phyloP scores from a whole-genome alignment of 2,329 filamentous ascomycete species.

The Fusarium acutatum region DNA sequence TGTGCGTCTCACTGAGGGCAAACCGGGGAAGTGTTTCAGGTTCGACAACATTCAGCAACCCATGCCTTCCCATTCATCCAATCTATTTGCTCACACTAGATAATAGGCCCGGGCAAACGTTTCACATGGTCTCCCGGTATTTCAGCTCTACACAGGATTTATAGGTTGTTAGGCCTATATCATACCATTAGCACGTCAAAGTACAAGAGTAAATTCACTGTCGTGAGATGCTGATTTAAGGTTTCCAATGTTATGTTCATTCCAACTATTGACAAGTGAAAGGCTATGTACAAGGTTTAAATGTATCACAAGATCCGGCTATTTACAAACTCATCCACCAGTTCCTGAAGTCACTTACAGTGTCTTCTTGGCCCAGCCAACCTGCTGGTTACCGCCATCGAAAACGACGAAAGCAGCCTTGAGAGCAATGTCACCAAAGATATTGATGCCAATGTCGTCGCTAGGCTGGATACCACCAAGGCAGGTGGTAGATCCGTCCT shows the following conservation, averaged over 20 bases:
- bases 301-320: not conserved
- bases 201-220: fast-evolving
- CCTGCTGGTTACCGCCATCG: constrained; percentile 48
- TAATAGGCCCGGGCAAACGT: fast-evolving
- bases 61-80: not conserved
- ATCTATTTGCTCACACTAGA: fast-evolving
- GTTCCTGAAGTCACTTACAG: not conserved
- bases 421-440: constrained; percentile 70
- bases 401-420: constrained; percentile 69
- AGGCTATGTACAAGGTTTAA: not conserved
- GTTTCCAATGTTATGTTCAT: not conserved
- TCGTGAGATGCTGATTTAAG: fast-evolving
- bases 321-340: not conserved
- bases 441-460: constrained; percentile 54
- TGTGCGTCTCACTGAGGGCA: fast-evolving
- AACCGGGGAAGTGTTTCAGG: not conserved
- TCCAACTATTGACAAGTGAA: not conserved
- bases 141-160: fast-evolving
- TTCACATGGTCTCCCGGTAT: fast-evolving
- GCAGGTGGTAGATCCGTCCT: constrained; percentile 60
- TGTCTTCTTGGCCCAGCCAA: constrained; percentile 35
- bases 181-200: not conserved
- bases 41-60: not conserved
- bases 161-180: not conserved
- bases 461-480: constrained; percentile 74